phyloP scores from a whole-genome alignment of 176 grass and related monocot species.

The maize (Zea mays) region Zm-B73-REFERENCE-NAM-5.0 NC_050098.1:108715501-108716000 shows the following conservation, averaged over 20 bases:
- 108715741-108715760: constrained; percentile 54
- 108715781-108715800: constrained; percentile 67
- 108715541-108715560: constrained; percentile 56
- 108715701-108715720: constrained; percentile 56
- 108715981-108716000: constrained; percentile 59
- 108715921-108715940: constrained; percentile 61
- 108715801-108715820: constrained; percentile 61
- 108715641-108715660: constrained; percentile 58
- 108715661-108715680: constrained; percentile 36
- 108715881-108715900: constrained; percentile 63
- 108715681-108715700: constrained; percentile 44
- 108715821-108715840: constrained; percentile 63
- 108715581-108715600: constrained; percentile 48
- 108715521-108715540: constrained; percentile 47
- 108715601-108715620: constrained; percentile 41
- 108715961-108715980: constrained; percentile 70
- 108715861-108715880: constrained; percentile 78
- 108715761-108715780: constrained; percentile 72
- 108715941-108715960: constrained; percentile 93
- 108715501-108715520: constrained; percentile 36
- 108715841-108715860: constrained; percentile 66
- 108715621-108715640: constrained; percentile 56
- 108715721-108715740: constrained; percentile 65
- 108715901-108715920: constrained; percentile 89
- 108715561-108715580: constrained; percentile 66